These are phyloP conservation scores for Diaporthe caulivora DNA, from an alignment of 2,329 filamentous ascomycete species.

Conservation along the genomic window DNA sequence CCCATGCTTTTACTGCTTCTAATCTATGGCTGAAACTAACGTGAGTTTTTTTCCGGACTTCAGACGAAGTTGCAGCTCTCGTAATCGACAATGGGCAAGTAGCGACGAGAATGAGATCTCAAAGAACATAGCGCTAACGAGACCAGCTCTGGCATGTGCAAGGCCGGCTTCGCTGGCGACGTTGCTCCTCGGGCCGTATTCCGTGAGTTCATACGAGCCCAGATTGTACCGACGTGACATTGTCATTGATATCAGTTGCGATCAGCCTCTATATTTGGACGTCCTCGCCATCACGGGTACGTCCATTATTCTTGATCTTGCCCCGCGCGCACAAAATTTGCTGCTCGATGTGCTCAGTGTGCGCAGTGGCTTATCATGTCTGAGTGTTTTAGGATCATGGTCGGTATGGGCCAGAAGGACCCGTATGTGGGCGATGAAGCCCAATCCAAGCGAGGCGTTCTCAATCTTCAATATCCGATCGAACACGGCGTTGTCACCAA, in stretches of 20 bases:
- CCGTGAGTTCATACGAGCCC: conserved; percentile 95
- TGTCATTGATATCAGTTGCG: neutral
- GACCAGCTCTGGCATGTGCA: conserved; percentile 99
- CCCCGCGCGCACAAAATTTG: neutral
- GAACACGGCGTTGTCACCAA: conserved; percentile 99
- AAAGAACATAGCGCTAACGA: conserved; percentile 51
- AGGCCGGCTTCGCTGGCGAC: conserved; percentile 99
- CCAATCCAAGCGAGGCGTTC: conserved; percentile 99
- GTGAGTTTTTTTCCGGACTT: neutral
- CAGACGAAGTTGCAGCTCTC: conserved; percentile 99
- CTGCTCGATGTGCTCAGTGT: too few relatives aligned
- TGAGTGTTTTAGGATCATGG: conserved; percentile 83
- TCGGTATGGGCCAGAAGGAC: conserved; percentile 99
- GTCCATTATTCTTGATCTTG: conserved; percentile 79
- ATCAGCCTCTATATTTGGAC: conserved; percentile 97
- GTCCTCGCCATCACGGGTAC: conserved; percentile 99
- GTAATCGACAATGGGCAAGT: conserved; percentile 99
- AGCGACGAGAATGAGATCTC: conserved; percentile 50
- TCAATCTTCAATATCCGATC: conserved; percentile 99
- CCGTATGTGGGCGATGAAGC: conserved; percentile 99
- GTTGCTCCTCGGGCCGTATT: conserved; percentile 99
- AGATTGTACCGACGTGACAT: too few relatives aligned
- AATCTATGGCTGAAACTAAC: neutral
- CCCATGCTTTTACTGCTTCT: too few relatives aligned
- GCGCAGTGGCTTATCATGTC: conserved; percentile 59